Base-by-base conservation (phyloP, 176 grass and related monocot species). In the Triticum turgidum region DNA sequence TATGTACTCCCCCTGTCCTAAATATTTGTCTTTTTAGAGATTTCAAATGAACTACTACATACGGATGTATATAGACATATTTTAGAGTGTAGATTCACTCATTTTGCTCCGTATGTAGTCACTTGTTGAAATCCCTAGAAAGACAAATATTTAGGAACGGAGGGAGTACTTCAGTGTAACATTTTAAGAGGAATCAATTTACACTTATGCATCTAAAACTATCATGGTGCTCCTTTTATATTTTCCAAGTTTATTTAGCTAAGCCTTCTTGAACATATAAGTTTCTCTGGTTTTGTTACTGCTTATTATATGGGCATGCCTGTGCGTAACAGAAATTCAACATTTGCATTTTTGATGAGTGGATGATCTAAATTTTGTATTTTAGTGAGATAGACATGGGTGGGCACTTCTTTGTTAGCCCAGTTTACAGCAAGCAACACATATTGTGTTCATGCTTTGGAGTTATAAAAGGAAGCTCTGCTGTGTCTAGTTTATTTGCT, bases 161-260 rank as follows among this genome's bases (percentile, higher is more conserved):
- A 27, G 27, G 27, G 27, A 27, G 27, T 27, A 65, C 76, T 77
- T 85, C 14, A 21, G 20, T 47, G 68, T 88, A 38, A 9, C 56
- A 69, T 76, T 0, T 58, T 52, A 52, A 52, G 14, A 52, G 5
- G 14, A 52, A 52, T 27, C 27, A 27, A 27, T 17, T 52, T 52
- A 52, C 5, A 52, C 49, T 52, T 52, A 1, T 52, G 17, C 49
- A 52, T 52, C 49, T 52, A 17, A 52, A 17, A 52, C 49, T 52
- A 52, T 17, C 49, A 17, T 52, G 2, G 20, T 58, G 35, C 8
- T 41, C 13, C 11, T 64, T 30, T 27, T 27, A 59, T 33, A 73
- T 58, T 77, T 20, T 84, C 69, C 13, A 21, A 65, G 45, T 76
- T 65, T 41, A 24, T 88, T 62, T 80, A 61, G 9, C 61, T 69